Evolutionary conservation across 805 yeast species (phyloP).

Genomic region (Saturnispora halmiae): DNA sequence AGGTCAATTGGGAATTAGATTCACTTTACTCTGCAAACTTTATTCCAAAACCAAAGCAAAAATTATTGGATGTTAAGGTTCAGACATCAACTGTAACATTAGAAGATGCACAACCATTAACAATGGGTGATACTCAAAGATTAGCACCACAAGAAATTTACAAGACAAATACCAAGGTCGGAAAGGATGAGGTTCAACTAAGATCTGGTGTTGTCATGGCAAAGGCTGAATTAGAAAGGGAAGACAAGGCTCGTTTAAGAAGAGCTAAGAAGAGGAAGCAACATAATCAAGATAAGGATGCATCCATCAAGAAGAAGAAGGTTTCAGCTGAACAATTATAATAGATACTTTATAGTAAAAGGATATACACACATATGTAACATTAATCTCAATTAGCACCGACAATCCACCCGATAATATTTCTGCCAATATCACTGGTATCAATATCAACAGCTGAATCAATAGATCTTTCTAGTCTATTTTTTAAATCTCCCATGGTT

Average conservation of each 20-base stretch:
- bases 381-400: conserved; percentile 20
- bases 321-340: conserved; percentile 15
- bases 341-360: background rate
- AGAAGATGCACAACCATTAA: conserved; percentile 96
- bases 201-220: conserved; percentile 75
- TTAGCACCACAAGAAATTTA: conserved; percentile 95
- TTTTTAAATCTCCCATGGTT: conserved; percentile 17
- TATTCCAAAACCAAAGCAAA: conserved; percentile 82
- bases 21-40: conserved; percentile 91
- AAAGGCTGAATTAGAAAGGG: conserved; percentile 72
- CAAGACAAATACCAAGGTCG: conserved; percentile 35
- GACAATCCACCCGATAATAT: conserved; percentile 30
- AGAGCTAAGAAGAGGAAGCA: conserved; percentile 77
- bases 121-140: conserved; percentile 59
- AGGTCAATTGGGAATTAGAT: conserved; percentile 65
- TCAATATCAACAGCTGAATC: conserved; percentile 22
- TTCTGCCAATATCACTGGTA: conserved; percentile 24
- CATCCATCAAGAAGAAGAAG: conserved; percentile 25
- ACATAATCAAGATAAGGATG: conserved; percentile 24
- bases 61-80: conserved; percentile 70
- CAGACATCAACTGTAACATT: conserved; percentile 73
- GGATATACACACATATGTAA: no score
- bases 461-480: conserved; percentile 24
- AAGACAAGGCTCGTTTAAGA: conserved; percentile 79
- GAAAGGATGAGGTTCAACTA: conserved; percentile 54